Evolutionary conservation across 805 yeast genomes (phyloP), one percentile per base, ranked within the genome.

Genomic region (Scheffersomyces stipitis): DNA sequence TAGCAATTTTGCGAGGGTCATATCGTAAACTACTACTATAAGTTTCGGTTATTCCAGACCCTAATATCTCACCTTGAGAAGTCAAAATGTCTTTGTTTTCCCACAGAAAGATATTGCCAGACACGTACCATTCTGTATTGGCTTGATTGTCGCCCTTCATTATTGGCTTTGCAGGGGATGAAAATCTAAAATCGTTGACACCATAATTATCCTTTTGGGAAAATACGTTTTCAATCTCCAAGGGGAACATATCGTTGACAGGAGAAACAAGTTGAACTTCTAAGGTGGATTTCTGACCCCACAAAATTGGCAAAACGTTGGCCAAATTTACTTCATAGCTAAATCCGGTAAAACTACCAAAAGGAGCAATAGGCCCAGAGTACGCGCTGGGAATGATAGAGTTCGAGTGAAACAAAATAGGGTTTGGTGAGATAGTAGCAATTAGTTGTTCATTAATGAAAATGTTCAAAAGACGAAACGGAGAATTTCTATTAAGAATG

Each of bases 61-160:
- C 14, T 4, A 43, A 18, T 8, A 52, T 34, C 5, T 40, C 51
- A 37, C 59, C 62, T 18, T 36, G 37, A n/a, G 52, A 42, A 7
- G 36, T 14, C 15, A 31, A 9, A 26, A 58, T 45, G 7, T 35
- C 20, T 3, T 32, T 24, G 17, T 51, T 45, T 37, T 50, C 51
- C 61, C 60, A 57, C 27, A 48, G 51, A 27, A 57, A 51, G 30
- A 58, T 45, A 34, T 54, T 54, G 37, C 60, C 62, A 22, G 56
- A 41, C n/a, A 58, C 32, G 18, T 46, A 48, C 64, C 64, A 58
- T 23, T 47, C 48, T 12, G 46, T 30, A 15, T 52, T 38, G n/a
- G 45, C 40, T 18, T 44, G 44, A 37, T 33, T 34, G 13, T 38
- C 36, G n/a, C 18, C 29, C 12, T 30, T 22, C 17, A 34, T 12